Conservation (phyloP, 768 basidiomycete genomes). For the Sporobolomyces pararoseus region DNA sequence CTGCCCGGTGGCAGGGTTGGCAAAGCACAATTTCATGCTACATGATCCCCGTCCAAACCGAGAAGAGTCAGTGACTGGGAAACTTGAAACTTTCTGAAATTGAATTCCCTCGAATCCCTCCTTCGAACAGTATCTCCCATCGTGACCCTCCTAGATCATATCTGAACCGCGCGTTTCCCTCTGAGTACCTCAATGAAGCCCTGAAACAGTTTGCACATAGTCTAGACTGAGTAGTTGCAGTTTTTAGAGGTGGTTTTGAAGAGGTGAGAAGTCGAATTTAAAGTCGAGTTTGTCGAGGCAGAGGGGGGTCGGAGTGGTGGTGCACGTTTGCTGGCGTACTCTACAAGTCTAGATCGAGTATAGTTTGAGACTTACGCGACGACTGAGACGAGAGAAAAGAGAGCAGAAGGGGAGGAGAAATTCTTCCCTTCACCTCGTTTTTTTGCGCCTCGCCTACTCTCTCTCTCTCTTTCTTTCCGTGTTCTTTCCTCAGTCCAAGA, state of each 20-base stretch:
- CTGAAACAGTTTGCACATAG: not conserved
- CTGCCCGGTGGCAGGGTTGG: conserved; percentile 94
- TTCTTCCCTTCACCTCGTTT: not conserved
- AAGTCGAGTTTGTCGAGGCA: not conserved
- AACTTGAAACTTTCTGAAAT: too few species aligned
- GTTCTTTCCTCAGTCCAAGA: conserved; percentile 6
- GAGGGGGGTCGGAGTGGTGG: not conserved
- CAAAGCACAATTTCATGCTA: conserved; percentile 98
- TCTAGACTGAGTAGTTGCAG: not conserved
- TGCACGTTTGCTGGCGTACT: conserved; percentile 1
- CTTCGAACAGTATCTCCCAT: not conserved
- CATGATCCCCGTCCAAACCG: conserved; percentile 45
- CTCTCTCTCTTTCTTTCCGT: not conserved
- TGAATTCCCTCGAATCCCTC: too few species aligned
- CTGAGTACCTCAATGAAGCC: not conserved
- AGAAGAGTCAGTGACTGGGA: conserved; percentile 1
- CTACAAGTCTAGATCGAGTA: not conserved
- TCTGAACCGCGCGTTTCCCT: not conserved
- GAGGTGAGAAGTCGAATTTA: too few species aligned
- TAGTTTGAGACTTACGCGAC: conserved; percentile 12
- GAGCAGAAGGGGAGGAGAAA: not conserved
- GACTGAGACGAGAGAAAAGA: conserved; percentile 18
- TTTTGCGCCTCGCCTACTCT: not conserved
- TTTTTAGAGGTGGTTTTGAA: not conserved
- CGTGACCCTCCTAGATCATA: not conserved